Conservation (phyloP, 2,329 filamentous ascomycete genomes). For the Penicillium vulpinum region DNA sequence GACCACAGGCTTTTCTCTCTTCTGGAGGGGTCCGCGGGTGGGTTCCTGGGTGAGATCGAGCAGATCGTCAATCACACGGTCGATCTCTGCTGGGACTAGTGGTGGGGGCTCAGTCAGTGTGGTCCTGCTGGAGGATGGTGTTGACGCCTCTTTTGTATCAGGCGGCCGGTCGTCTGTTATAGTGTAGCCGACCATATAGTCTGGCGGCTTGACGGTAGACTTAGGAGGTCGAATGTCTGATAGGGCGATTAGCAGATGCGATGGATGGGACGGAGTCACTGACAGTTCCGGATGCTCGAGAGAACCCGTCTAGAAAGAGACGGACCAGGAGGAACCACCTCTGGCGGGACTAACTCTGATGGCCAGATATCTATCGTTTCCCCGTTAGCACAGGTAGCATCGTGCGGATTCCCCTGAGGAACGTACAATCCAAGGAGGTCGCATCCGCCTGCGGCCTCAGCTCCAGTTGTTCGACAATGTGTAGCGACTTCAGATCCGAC, state of each 20-base stretch:
- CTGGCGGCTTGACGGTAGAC: too few relatives aligned
- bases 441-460: conserved; percentile 10
- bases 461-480: conserved; percentile 5
- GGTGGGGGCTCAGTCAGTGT: conserved; percentile 3
- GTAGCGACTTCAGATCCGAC: not conserved
- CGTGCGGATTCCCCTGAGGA: not conserved
- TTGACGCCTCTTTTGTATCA: too few relatives aligned
- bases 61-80: conserved; percentile 14
- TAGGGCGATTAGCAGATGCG: too few relatives aligned
- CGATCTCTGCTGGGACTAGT: not conserved
- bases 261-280: too few relatives aligned
- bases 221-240: too few relatives aligned
- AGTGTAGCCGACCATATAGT: too few relatives aligned
- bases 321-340: conserved; percentile 1
- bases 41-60: conserved; percentile 13
- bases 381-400: conserved; percentile 6
- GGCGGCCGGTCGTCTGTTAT: too few relatives aligned
- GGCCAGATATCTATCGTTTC: conserved; percentile 18
- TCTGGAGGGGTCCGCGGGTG: not conserved
- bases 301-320: not conserved
- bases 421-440: conserved; percentile 17
- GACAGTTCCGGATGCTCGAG: conserved; percentile 8
- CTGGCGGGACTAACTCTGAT: too few relatives aligned
- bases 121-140: not conserved
- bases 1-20: conserved; percentile 4